These are phyloP conservation scores for Dactylellina sp. DNA, from an alignment of 2,329 filamentous ascomycete species.

Conservation along the genomic window DNA sequence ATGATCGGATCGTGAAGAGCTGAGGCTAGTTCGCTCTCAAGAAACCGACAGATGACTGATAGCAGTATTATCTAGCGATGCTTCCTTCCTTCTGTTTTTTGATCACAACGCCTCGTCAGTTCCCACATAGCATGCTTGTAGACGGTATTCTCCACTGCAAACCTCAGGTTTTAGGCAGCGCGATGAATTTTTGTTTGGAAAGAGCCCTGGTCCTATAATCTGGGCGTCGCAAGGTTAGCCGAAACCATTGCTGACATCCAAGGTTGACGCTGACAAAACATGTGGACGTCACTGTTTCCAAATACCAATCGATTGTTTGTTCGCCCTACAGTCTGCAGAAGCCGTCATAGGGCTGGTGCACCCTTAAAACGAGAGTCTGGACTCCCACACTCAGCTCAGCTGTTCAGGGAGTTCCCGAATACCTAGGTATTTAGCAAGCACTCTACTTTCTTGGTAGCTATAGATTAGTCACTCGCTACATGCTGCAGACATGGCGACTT, in stretches of 20 bases:
- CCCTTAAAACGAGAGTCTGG: conserved; percentile 5
- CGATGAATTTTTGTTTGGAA: conserved; percentile 18
- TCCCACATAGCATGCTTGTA: conserved; percentile 29
- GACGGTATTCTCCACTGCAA: conserved; percentile 35
- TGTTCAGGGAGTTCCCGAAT: conserved; percentile 25
- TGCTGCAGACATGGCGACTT: background rate
- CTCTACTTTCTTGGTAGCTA: background rate
- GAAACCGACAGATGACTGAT: conserved; percentile 37
- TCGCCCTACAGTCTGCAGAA: conserved; percentile 30
- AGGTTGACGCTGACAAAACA: conserved; percentile 48
- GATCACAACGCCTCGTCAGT: conserved; percentile 11
- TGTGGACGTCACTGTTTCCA: conserved; percentile 14
- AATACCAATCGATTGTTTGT: conserved; percentile 20
- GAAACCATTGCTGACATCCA: conserved; percentile 43
- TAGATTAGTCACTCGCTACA: conserved; percentile 28
- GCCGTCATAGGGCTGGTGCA: conserved; percentile 24
- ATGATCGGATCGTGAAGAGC: conserved; percentile 28
- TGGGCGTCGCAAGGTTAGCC: conserved; percentile 31
- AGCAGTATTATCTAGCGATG: background rate
- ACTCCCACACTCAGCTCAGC: conserved; percentile 40
- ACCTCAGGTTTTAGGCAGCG: conserved; percentile 26
- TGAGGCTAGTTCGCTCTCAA: conserved; percentile 55
- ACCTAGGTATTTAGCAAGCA: conserved; percentile 7
- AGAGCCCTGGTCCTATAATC: conserved; percentile 21
- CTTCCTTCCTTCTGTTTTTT: conserved; percentile 21